phyloP scores from a whole-genome alignment of 768 basidiomycete genomes.

The Dioszegia hungarica region DNA sequence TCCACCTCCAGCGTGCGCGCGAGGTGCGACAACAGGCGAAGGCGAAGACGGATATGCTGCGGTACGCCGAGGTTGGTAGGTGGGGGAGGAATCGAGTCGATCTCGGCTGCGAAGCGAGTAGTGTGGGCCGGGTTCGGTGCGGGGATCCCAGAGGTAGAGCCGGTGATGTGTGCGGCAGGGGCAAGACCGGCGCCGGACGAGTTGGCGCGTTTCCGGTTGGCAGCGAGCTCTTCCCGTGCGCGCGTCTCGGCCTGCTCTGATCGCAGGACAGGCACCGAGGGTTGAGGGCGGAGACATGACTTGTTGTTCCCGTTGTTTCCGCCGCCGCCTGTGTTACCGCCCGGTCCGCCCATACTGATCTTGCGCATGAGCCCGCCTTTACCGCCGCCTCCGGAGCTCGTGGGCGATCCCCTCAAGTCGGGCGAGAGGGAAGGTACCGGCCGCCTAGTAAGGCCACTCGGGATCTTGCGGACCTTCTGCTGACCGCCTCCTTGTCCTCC shows the following conservation, averaged over 20 bases:
- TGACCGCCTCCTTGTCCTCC: not conserved
- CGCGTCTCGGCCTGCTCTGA: not conserved
- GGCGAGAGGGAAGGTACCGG: slow-evolving; percentile 7
- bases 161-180: not conserved
- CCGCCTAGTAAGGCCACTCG: slow-evolving; percentile 1
- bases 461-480: slow-evolving; percentile 6
- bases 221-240: not conserved
- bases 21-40: slow-evolving; percentile 28
- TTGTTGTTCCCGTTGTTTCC: no score
- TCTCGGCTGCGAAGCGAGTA: not conserved
- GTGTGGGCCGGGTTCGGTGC: not conserved
- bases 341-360: slow-evolving; percentile 1
- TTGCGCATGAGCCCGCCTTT: not conserved
- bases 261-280: slow-evolving; percentile 2
- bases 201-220: not conserved
- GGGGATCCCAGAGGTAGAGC: not conserved
- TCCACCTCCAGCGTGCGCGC: slow-evolving; percentile 29
- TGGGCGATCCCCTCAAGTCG: not conserved
- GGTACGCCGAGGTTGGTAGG: slow-evolving; percentile 13
- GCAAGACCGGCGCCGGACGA: not conserved
- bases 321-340: no score
- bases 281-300: not conserved
- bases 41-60: slow-evolving; percentile 28
- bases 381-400: not conserved
- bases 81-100: not conserved